phyloP scores from a whole-genome alignment of 257 asterid species.

The Verbena officinalis region DNA sequence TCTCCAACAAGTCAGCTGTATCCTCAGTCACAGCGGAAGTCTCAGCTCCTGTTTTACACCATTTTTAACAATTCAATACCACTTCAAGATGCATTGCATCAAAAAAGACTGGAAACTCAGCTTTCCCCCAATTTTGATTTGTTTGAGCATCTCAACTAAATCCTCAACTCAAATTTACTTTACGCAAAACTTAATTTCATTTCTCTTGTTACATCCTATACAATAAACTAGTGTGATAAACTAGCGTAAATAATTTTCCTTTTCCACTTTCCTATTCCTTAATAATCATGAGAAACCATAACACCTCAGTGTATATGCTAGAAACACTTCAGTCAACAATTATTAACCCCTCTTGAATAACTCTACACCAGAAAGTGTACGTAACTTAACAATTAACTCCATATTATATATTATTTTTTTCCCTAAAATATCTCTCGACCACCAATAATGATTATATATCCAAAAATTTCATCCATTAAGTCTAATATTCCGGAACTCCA shows the following conservation, averaged over 20 bases:
- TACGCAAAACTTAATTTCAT: neutral
- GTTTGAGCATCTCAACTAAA: constrained; percentile 16
- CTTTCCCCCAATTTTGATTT: neutral
- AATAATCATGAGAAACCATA: constrained; percentile 13
- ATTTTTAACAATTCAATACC: constrained; percentile 14
- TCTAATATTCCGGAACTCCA: neutral
- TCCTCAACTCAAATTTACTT: neutral
- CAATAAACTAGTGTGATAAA: constrained; percentile 9
- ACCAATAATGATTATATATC: neutral
- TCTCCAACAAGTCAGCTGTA: constrained; percentile 52
- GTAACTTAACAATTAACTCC: neutral
- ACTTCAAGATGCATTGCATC: neutral
- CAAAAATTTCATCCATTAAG: neutral
- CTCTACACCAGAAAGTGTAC: constrained; percentile 4
- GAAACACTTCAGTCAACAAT: neutral
- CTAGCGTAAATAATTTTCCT: neutral
- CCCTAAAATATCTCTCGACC: neutral
- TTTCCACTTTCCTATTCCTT: neutral
- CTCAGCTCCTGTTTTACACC: constrained; percentile 47
- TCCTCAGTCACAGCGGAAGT: constrained; percentile 45
- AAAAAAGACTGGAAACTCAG: neutral
- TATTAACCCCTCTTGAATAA: neutral
- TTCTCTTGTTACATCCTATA: neutral
- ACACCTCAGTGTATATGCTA: neutral
- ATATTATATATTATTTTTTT: too few relatives aligned